phyloP scores from a whole-genome alignment of 2,329 filamentous ascomycete species.

The Metarhizium sp. region DNA sequence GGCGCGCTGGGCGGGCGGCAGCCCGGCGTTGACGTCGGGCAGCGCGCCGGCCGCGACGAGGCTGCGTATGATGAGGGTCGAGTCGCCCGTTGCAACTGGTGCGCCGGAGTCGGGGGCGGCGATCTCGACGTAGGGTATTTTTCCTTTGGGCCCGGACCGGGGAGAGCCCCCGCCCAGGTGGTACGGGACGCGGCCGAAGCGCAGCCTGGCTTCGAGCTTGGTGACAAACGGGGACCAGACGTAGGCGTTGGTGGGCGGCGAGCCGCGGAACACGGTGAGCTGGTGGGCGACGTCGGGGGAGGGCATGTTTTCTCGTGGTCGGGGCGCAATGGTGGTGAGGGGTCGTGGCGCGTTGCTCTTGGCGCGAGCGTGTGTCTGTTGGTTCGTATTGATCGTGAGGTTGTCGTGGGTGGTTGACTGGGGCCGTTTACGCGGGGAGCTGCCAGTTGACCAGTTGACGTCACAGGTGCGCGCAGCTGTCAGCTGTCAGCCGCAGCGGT shows the following conservation, averaged over 20 bases:
- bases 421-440: too few relatives aligned
- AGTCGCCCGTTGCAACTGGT: conserved; percentile 35
- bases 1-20: conserved; percentile 29
- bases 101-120: background rate
- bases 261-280: conserved; percentile 39
- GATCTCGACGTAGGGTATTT: conserved; percentile 47
- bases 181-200: conserved; percentile 41
- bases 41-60: conserved; percentile 31
- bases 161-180: conserved; percentile 32
- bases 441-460: too few relatives aligned
- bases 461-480: too few relatives aligned
- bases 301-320: background rate
- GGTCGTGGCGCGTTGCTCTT: too few relatives aligned
- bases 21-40: conserved; percentile 35
- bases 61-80: conserved; percentile 40
- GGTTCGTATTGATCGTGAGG: too few relatives aligned
- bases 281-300: background rate
- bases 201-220: conserved; percentile 53
- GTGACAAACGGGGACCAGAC: conserved; percentile 54
- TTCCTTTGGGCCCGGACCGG: conserved; percentile 40
- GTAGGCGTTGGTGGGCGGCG: conserved; percentile 26
- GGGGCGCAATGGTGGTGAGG: too few relatives aligned
- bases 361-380: too few relatives aligned
- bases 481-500: too few relatives aligned
- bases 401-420: too few relatives aligned